Evolutionary conservation across 352 stramenopile species (phyloP), one percentile per base, ranked within the genome.

Genomic region (Globisporangium polare): DNA sequence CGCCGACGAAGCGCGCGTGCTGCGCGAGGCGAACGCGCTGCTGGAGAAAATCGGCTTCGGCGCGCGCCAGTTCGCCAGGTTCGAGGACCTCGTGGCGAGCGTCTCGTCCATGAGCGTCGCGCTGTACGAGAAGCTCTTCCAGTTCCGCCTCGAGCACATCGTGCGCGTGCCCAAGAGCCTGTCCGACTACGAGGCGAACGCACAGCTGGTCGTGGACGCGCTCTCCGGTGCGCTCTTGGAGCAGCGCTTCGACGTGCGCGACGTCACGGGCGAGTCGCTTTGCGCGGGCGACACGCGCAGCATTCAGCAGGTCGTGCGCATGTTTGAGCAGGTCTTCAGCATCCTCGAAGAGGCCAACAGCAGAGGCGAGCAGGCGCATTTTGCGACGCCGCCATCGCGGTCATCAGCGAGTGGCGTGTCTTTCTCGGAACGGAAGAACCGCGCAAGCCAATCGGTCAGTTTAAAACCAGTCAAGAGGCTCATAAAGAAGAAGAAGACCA

Each of bases 21-120:
- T 84, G 27, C 46, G 58, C 20, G 65, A 76, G 27, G 96, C 88
- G 9, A 97, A 97, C 61, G 81, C 68, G 54, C 71, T 97, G 52
- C 73, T 97, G 39, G 68, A 75, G 15, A 72, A 75, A 53, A 75
- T 96, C 60, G 87, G 86, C 49, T 95, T 96, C 57, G 84, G 78
- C 37, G 77, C 87, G 31, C 87, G 88, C 51, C 67, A 80, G n/a
- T 96, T 97, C 58, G 73, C 77, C 41, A 73, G 66, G 27, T 78
- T 79, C 15, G 78, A 83, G 10, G 88, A 97, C 47, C 73, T 97
- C 9, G 79, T 92, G 20, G 89, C 89, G 57, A 95, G 80, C 50
- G 86, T 93, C 7, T 95, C 87, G 49, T 95, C 83, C 53, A 97
- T 97, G 89, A 92, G 93, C 64, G 89, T 97, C 58, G 89, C 90